A percentile compares a stretch with the other conserved stretches of the same genome.
phyloP scores from a whole-genome alignment of 31 red algal genomes.

The Bonnemaisonia californica region DNA sequence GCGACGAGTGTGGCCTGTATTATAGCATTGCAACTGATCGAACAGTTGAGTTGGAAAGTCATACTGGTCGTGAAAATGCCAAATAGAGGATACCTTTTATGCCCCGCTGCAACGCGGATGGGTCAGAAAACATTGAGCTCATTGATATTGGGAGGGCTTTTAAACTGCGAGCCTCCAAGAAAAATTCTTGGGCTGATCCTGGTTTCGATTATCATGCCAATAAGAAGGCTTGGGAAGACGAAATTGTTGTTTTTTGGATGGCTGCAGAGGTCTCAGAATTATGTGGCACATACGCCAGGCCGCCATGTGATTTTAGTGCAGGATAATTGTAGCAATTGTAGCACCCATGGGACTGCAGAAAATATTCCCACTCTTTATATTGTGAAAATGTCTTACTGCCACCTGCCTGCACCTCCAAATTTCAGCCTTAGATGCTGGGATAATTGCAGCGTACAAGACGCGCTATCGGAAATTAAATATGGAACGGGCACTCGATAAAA shows the following conservation, averaged over 20 bases:
- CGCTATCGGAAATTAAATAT: constrained; percentile 17
- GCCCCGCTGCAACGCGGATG: neutral
- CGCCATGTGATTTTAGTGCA: no score
- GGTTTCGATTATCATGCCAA: neutral
- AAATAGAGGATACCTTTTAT: constrained; percentile 6
- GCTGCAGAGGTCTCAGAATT: no score
- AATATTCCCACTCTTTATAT: no score
- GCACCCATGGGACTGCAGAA: no score
- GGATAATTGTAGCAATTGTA: no score
- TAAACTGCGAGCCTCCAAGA: neutral
- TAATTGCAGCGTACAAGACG: constrained; percentile 25
- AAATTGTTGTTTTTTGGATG: no score
- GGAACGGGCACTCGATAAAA: neutral
- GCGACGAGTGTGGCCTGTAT: constrained; percentile 1
- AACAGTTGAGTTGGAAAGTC: neutral
- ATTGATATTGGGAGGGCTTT: neutral
- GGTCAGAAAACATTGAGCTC: neutral
- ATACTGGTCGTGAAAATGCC: neutral
- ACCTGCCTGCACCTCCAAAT: no score
- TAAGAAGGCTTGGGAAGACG: constrained; percentile 13
- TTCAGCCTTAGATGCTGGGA: constrained; percentile 26
- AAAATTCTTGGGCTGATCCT: neutral
- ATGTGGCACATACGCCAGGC: no score
- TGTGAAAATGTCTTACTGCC: no score
- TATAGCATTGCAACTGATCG: neutral